phyloP scores from a whole-genome alignment of 192 early-diverging fungal species.

The Phycomyces blakesleeanus region DNA sequence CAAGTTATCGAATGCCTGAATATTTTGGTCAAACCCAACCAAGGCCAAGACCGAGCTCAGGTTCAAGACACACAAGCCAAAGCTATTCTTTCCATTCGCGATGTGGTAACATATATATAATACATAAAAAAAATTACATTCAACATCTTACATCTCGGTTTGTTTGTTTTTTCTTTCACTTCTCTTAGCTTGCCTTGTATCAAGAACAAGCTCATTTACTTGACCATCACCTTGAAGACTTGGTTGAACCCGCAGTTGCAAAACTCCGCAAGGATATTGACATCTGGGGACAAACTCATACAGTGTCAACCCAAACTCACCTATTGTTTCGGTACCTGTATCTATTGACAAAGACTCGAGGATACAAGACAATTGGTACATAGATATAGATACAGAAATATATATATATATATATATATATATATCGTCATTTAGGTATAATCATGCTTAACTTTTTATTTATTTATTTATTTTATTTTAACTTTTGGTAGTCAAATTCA shows the following conservation, averaged over 20 bases:
- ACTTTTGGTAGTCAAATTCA: constrained; percentile 91
- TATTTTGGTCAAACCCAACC: not conserved
- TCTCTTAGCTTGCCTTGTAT: constrained; percentile 47
- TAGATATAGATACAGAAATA: not conserved
- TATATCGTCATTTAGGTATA: not conserved
- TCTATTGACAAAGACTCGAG: constrained; percentile 79
- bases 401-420: not conserved
- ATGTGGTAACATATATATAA: not conserved
- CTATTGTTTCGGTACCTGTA: constrained; percentile 50
- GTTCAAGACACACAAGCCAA: not conserved
- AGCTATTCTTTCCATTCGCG: not conserved
- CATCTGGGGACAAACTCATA: not conserved
- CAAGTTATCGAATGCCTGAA: not conserved
- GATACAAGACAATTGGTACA: constrained; percentile 81
- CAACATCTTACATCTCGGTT: too few relatives aligned
- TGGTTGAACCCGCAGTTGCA: constrained; percentile 60
- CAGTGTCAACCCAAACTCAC: not conserved
- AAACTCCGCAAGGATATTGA: constrained; percentile 46
- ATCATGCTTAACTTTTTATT: too few relatives aligned
- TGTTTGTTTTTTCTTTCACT: not conserved
- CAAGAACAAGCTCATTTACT: constrained; percentile 78
- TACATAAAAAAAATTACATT: not conserved
- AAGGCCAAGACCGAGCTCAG: too few relatives aligned
- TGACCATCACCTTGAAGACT: constrained; percentile 66
- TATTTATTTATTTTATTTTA: too few relatives aligned